Evolutionary conservation across 1,139 yeast species (phyloP), one percentile per base, ranked within the genome.

Genomic region (Taphrina deformans): DNA sequence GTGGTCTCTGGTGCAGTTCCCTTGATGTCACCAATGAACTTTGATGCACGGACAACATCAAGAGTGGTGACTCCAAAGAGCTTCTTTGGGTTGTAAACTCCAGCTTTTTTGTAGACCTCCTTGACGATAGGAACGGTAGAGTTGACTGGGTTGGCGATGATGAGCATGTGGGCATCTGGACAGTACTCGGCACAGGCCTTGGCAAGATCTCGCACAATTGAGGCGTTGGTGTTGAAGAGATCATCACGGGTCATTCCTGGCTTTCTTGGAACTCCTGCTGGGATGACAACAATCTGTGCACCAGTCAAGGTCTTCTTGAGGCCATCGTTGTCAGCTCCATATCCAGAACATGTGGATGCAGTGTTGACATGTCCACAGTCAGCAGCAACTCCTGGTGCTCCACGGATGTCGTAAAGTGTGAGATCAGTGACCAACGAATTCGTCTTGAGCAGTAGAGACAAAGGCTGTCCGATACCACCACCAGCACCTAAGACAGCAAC

Each of bases 231-330:
- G 82, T 90, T 89, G 87, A 93, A 93, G 76, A 93, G 84, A 76
- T 93, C 99, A 77, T 93, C 99, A 71, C 80, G 78, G 26, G 67
- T 65, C 67, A 65, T 65, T 10, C 65, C 65, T 18, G 67, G 67
- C 58, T 93, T 93, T 83, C 99, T 89, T 79, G 99, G 99, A 67
- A 93, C 97, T 80, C 99, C 99, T 67, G 99, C 99, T 73, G 99
- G 98, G 78, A 93, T 92, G 72, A 93, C 82, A 68, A 93, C 96
- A 71, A 93, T 85, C 74, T 93, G 95, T 62, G 96, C 82, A 70
- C 85, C 93, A 70, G 85, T 82, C 73, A 93, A 82, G 63, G 98
- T 89, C 67, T 79, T 78, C 72, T 85, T 83, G 74, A 93, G 83
- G 9, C 86, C 87, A 67, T 86, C 86, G 74, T 86, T 85, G 74